phyloP scores from a whole-genome alignment of 2,329 filamentous ascomycete species.

The Exophiala mesophila region DNA sequence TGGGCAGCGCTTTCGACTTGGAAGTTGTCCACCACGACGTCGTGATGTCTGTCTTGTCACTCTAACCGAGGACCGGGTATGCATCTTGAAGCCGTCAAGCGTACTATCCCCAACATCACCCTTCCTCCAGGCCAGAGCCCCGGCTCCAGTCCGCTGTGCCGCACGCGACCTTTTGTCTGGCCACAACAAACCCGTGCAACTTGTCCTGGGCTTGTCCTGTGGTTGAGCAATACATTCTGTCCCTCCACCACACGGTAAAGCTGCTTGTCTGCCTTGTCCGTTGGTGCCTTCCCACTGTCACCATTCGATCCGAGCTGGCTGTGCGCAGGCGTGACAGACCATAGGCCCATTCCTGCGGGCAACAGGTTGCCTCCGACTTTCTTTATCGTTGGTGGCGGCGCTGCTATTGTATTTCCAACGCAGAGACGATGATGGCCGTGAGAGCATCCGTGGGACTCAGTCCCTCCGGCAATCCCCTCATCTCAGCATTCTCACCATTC shows the following conservation, averaged over 20 bases:
- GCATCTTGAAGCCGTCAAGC: conserved; percentile 3
- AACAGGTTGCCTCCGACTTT: no score
- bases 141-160: conserved; percentile 15
- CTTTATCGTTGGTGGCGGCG: no score
- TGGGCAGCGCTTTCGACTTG: conserved; percentile 14
- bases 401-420: no score
- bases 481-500: conserved; percentile 51
- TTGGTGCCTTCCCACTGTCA: conserved; percentile 2
- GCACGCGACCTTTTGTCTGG: conserved; percentile 18
- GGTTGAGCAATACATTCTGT: neutral
- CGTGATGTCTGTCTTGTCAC: conserved; percentile 6
- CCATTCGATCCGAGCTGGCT: neutral
- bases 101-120: conserved; percentile 5
- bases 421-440: conserved; percentile 49
- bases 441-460: conserved; percentile 61
- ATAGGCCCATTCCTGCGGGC: conserved; percentile 3
- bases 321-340: conserved; percentile 1
- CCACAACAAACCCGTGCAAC: conserved; percentile 17
- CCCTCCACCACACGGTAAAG: conserved; percentile 4
- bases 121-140: conserved; percentile 2
- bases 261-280: conserved; percentile 19
- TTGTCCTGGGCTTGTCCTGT: conserved; percentile 5
- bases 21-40: conserved; percentile 4
- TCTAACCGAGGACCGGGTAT: conserved; percentile 8
- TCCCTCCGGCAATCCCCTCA: conserved; percentile 47